A percentile compares a stretch with the other conserved stretches of the same genome.
Conservation (phyloP, 805 yeast species). For the Ogataea pilisensis region DNA sequence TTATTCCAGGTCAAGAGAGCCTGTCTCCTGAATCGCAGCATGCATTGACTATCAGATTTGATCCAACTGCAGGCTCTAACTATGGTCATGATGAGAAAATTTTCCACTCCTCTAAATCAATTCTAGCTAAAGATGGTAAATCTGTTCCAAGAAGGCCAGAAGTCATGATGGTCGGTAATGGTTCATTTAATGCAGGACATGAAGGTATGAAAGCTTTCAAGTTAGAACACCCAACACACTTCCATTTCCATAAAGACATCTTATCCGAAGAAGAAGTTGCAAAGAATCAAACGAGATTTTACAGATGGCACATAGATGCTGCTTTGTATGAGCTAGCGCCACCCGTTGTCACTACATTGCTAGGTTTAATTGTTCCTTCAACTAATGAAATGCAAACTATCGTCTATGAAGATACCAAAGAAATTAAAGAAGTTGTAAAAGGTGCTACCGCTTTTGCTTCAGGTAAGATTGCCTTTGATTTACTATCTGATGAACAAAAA, state of each 20-base stretch:
- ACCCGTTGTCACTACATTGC: conserved; percentile 78
- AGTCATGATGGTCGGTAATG: conserved; percentile 87
- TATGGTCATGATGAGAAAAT: conserved; percentile 83
- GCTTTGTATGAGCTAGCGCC: conserved; percentile 85
- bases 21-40: conserved; percentile 74
- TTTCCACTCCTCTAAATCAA: conserved; percentile 59
- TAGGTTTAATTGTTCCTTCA: conserved; percentile 80
- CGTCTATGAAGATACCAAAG: conserved; percentile 63
- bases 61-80: conserved; percentile 61
- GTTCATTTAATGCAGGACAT: conserved; percentile 46
- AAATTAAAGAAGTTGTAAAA: conserved; percentile 61
- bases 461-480: conserved; percentile 74
- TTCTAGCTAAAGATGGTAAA: conserved; percentile 74
- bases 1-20: conserved; percentile 67
- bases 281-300: conserved; percentile 68
- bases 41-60: conserved; percentile 70
- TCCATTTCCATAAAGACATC: conserved; percentile 68
- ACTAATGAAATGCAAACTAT: conserved; percentile 58
- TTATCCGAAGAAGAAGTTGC: conserved; percentile 62
- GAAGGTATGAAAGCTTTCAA: conserved; percentile 44
- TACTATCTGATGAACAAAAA: conserved; percentile 65
- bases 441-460: conserved; percentile 90
- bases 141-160: conserved; percentile 82
- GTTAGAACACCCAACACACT: conserved; percentile 82
- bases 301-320: conserved; percentile 93